Conservation (phyloP, 2,329 filamentous ascomycete species). For the Acarospora socialis region DNA sequence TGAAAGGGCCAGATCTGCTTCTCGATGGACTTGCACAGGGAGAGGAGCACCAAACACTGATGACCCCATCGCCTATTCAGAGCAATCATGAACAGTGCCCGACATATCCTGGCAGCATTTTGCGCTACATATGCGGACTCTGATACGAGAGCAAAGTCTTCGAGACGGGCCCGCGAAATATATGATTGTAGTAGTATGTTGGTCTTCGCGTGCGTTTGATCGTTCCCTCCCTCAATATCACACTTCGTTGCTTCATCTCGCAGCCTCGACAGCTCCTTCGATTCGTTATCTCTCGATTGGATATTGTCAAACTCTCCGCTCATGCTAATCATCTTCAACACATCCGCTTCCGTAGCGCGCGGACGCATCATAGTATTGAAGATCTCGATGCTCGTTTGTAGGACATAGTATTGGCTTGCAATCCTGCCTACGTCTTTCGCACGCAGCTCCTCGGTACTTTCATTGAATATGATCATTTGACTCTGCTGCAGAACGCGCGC, state of each 20-base stretch:
- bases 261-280: constrained; percentile 67
- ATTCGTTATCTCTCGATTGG: constrained; percentile 78
- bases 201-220: constrained; percentile 71
- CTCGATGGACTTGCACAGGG: constrained; percentile 92
- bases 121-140: constrained; percentile 92
- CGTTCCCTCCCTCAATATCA: constrained; percentile 55
- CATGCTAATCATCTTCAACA: constrained; percentile 92
- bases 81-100: constrained; percentile 93
- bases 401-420: constrained; percentile 91
- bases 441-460: constrained; percentile 78
- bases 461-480: constrained; percentile 99
- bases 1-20: constrained; percentile 90
- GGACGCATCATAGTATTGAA: constrained; percentile 94
- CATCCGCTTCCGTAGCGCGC: constrained; percentile 74
- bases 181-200: constrained; percentile 91
- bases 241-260: constrained; percentile 59
- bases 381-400: constrained; percentile 84
- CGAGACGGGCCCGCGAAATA: constrained; percentile 73
- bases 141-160: constrained; percentile 86
- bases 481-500: constrained; percentile 76
- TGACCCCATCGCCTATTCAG: constrained; percentile 91
- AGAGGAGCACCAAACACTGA: constrained; percentile 81
- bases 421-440: constrained; percentile 94
- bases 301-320: constrained; percentile 97
- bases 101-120: constrained; percentile 85